Conservation (phyloP, 768 basidiomycete species). For the Crucibulum laeve region DNA sequence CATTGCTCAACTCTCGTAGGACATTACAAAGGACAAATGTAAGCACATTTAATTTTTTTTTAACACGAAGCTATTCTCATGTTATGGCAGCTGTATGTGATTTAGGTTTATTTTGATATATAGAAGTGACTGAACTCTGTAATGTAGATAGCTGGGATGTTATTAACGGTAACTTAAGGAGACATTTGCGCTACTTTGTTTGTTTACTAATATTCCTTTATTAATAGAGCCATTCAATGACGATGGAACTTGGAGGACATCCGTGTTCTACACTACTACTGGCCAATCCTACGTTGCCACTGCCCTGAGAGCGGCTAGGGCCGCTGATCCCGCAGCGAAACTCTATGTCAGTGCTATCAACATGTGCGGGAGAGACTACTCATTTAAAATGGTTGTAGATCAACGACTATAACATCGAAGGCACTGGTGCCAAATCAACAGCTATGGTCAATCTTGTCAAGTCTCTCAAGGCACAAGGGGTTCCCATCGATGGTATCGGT, state of each 20-base stretch:
- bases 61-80: neutral
- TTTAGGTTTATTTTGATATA: neutral
- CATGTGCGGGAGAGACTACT: neutral
- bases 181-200: constrained; percentile 1
- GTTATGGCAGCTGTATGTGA: neutral
- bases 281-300: constrained; percentile 41
- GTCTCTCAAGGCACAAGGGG: constrained; percentile 29
- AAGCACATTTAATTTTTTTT: constrained; percentile 7
- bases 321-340: constrained; percentile 51
- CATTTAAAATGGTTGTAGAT: neutral
- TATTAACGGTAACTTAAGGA: constrained; percentile 33
- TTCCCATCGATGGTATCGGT: constrained; percentile 47
- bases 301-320: constrained; percentile 49
- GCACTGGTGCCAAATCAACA: constrained; percentile 47
- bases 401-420: constrained; percentile 39
- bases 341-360: constrained; percentile 37
- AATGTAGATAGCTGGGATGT: constrained; percentile 45
- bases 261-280: constrained; percentile 49
- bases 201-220: neutral
- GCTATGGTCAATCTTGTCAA: constrained; percentile 39
- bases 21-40: constrained; percentile 53
- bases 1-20: constrained; percentile 46
- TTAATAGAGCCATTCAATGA: constrained; percentile 51
- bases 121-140: neutral
- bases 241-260: constrained; percentile 48